Evolutionary conservation across 306 rosid genomes (phyloP).

Genomic region (Dryas octopetala): DNA sequence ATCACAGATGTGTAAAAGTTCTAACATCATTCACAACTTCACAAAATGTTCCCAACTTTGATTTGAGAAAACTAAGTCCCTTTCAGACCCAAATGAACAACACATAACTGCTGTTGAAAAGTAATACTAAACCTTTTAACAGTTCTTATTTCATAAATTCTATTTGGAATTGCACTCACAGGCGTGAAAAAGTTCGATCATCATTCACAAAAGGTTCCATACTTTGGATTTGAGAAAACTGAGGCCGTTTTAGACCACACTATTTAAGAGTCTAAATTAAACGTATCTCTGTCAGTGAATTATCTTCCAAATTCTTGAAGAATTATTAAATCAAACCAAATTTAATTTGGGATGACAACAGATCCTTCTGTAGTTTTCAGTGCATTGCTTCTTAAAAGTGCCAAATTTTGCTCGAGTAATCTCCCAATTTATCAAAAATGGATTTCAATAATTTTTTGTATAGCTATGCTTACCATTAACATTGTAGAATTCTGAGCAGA

Average conservation of each 20-base stretch:
- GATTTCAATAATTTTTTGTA: neutral
- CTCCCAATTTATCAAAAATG: too few relatives aligned
- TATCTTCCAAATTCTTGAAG: neutral
- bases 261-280: neutral
- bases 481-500: constrained; percentile 46
- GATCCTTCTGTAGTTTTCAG: neutral
- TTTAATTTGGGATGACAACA: neutral
- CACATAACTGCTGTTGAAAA: neutral
- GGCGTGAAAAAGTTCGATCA: neutral
- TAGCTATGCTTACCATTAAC: constrained; percentile 73
- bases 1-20: neutral
- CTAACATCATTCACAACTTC: neutral
- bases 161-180: neutral
- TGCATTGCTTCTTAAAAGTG: neutral
- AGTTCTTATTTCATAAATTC: neutral
- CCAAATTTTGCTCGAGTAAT: too few relatives aligned
- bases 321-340: neutral
- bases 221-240: neutral
- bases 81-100: neutral
- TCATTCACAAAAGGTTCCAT: neutral
- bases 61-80: neutral
- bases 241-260: neutral
- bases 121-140: neutral
- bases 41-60: neutral
- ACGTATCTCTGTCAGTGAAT: neutral